A percentile compares a stretch with the other conserved stretches of the same genome.
Evolutionary conservation across 2,329 filamentous ascomycete genomes (phyloP).

Genomic region (Cladosporium oxysporum): DNA sequence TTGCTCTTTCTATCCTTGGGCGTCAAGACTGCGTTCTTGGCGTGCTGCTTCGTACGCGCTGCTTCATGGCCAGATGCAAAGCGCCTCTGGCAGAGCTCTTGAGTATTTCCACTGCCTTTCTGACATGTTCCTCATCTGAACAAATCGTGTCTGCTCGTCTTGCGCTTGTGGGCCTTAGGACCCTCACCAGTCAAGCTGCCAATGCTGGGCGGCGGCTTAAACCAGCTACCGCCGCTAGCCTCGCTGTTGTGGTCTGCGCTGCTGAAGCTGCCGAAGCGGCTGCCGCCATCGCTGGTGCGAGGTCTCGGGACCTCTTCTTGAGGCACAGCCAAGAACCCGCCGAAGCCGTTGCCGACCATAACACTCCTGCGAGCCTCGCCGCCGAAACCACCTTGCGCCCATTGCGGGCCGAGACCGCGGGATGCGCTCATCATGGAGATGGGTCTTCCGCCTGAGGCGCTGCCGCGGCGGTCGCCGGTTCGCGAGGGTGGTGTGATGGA

Average conservation of each 20-base stretch:
- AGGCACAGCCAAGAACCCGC: conserved; percentile 66
- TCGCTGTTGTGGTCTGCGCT: conserved; percentile 24
- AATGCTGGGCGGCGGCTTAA: conserved; percentile 35
- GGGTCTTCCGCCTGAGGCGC: conserved; percentile 45
- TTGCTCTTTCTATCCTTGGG: not conserved
- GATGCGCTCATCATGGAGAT: conserved; percentile 48
- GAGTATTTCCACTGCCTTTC: not conserved
- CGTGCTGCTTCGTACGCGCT: not conserved
- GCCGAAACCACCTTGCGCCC: conserved; percentile 49
- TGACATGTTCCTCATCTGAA: conserved; percentile 31
- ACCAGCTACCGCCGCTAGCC: conserved; percentile 25
- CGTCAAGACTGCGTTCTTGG: not conserved
- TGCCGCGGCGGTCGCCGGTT: conserved; percentile 41
- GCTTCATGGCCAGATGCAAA: not conserved
- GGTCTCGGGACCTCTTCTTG: conserved; percentile 46
- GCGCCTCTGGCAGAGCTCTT: not conserved
- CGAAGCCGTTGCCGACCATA: conserved; percentile 68
- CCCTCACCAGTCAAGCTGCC: conserved; percentile 22
- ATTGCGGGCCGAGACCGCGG: conserved; percentile 54
- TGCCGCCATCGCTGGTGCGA: conserved; percentile 30
- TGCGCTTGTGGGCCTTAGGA: conserved; percentile 28
- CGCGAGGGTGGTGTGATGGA: conserved; percentile 54
- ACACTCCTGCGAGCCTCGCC: conserved; percentile 61
- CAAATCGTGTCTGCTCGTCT: conserved; percentile 38
- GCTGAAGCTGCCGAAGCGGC: conserved; percentile 21